Percentiles rank a stretch among this genome's conserved stretches.
These are phyloP conservation scores for Suillus discolor DNA, from an alignment of 768 basidiomycete species.

Conservation along the genomic window DNA sequence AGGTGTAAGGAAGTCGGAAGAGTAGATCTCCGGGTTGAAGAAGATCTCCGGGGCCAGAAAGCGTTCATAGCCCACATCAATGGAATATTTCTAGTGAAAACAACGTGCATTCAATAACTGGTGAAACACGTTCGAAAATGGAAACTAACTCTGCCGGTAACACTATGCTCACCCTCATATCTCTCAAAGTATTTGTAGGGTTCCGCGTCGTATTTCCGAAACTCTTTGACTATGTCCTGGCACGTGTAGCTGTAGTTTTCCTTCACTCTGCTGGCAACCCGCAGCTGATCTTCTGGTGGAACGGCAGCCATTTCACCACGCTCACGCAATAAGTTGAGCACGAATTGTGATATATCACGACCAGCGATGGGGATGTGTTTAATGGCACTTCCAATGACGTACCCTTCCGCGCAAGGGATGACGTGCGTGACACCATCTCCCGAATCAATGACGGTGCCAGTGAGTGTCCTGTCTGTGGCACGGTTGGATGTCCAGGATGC, in stretches of 20 bases:
- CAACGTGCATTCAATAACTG: not conserved
- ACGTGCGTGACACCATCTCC: constrained; percentile 99
- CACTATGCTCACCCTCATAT: constrained; percentile 91
- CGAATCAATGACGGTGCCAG: constrained; percentile 97
- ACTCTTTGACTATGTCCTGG: constrained; percentile 98
- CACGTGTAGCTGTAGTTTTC: constrained; percentile 99
- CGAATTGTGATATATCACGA: constrained; percentile 95
- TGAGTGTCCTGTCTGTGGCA: constrained; percentile 87
- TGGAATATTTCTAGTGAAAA: constrained; percentile 73
- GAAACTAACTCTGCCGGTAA: constrained; percentile 79
- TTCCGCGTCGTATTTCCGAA: constrained; percentile 96
- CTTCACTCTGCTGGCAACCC: constrained; percentile 91
- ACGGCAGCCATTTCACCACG: constrained; percentile 90
- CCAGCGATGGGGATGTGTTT: constrained; percentile 99
- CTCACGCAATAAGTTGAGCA: constrained; percentile 93
- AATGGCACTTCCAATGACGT: constrained; percentile 98
- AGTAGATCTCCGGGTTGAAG: constrained; percentile 99
- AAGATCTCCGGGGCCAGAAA: constrained; percentile 99
- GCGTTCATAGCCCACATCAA: constrained; percentile 97
- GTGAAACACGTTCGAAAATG: not conserved
- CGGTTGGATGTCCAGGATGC: constrained; percentile 95
- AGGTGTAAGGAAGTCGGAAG: constrained; percentile 96
- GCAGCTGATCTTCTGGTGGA: constrained; percentile 93
- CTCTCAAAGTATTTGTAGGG: constrained; percentile 94
- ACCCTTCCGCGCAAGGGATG: constrained; percentile 94